phyloP scores from a whole-genome alignment of 1,139 yeast genomes.

The Hemisphaericaspora lyxosophila region DNA sequence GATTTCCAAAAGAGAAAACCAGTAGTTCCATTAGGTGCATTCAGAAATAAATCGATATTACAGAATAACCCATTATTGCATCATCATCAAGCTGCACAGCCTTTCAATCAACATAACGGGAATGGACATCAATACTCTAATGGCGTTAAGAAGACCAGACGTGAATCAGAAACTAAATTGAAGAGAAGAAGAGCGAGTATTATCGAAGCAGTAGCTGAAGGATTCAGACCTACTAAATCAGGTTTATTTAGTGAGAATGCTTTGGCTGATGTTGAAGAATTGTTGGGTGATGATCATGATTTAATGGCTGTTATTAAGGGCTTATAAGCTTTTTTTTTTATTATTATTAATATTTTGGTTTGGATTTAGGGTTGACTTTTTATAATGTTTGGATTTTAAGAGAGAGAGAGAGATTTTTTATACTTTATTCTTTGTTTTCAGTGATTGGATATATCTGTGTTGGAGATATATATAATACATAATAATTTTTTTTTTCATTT shows the following conservation, averaged over 20 bases:
- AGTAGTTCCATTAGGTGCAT: constrained; percentile 78
- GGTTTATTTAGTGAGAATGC: constrained; percentile 76
- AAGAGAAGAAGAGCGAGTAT: constrained; percentile 58
- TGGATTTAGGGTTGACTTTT: background rate
- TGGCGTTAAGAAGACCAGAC: constrained; percentile 21
- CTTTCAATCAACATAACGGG: background rate
- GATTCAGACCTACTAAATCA: constrained; percentile 67
- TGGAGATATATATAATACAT: background rate
- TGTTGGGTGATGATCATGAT: constrained; percentile 47
- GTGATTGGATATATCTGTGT: background rate
- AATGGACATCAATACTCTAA: constrained; percentile 12
- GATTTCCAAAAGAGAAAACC: constrained; percentile 54
- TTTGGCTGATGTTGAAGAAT: constrained; percentile 68
- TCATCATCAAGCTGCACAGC: background rate
- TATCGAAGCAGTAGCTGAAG: constrained; percentile 75
- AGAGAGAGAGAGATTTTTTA: background rate
- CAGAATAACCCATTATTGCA: constrained; percentile 19
- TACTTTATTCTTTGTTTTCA: too few species aligned
- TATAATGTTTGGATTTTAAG: constrained; percentile 1
- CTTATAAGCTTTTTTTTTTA: constrained; percentile 19
- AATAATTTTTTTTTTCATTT: background rate
- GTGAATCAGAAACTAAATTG: constrained; percentile 23
- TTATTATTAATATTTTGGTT: constrained; percentile 2
- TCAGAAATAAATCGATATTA: constrained; percentile 70
- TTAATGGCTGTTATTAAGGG: constrained; percentile 48